Base-by-base conservation (phyloP, 1,284 basidiomycete species). In the Paramarasmius palmivorus region DNA sequence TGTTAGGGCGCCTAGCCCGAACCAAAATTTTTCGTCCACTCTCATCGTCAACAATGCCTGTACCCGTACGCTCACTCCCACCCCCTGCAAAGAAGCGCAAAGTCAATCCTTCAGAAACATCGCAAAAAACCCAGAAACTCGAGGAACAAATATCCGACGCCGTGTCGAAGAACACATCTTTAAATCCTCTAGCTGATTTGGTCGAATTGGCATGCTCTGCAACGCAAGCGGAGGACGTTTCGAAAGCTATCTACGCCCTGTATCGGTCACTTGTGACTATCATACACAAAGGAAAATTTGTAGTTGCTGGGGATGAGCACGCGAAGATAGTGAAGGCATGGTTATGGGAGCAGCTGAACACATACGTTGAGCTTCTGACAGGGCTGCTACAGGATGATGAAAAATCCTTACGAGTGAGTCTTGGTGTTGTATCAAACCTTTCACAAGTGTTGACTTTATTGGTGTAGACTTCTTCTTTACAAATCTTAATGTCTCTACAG, bases 151-250 rank as follows among this genome's bases (percentile, higher is more conserved):
- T 90, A 17, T 77, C 72, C 0, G 52, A 66, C 3, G 83, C 88
- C 0, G 69, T 82, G 2, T 63, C 74, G 19, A 61, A 71, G 17
- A 82, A 84, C 52, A 66, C 74, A 34, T 90, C 92, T 19, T 77
- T 96, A 38, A 97, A 97, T 65, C 75, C 86, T 1, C 76, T 96
- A 19, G 82, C 85, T 5, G 90, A 94, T 65, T 82, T 97, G 6
- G 68, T 94, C 50, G 73, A 83, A 14, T 70, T 91, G 34, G 77
- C 79, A 34, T 64, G 72, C 19, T 66, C 67, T 22, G 61, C 73
- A 2, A 59, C 74, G 56, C 72, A 82, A 40, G 69, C 86, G 0
- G 74, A 79, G 57, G 74, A 83, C 35, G 79, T 83, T 9, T 89
- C 88, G 53, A 93, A 89, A 63, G 84, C 83, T 0, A 77, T 93